Evolutionary conservation across 805 yeast species (phyloP).

Genomic region (Ogataea paradorogensis): DNA sequence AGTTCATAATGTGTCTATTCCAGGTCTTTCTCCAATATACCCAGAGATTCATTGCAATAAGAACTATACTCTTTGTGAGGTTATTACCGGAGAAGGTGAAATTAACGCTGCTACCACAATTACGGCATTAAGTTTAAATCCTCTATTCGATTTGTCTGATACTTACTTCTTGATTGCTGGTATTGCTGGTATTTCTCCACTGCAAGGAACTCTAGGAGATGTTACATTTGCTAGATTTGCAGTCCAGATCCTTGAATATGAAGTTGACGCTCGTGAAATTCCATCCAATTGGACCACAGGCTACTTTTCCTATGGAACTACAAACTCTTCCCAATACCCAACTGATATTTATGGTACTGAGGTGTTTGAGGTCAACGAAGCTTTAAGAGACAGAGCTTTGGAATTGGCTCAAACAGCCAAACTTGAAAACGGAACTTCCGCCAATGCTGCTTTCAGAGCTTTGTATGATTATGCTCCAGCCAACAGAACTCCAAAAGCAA

Average conservation of each 20-base stretch:
- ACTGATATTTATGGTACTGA: slow-evolving; percentile 59
- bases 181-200: slow-evolving; percentile 63
- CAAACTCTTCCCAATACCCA: slow-evolving; percentile 49
- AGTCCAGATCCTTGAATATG: slow-evolving; percentile 59
- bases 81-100: slow-evolving; percentile 70
- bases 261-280: slow-evolving; percentile 50
- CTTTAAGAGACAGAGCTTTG: slow-evolving; percentile 56
- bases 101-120: slow-evolving; percentile 62
- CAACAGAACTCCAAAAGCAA: slow-evolving; percentile 42
- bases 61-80: slow-evolving; percentile 53
- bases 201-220: slow-evolving; percentile 53
- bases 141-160: slow-evolving; percentile 53
- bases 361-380: slow-evolving; percentile 59
- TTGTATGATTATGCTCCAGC: slow-evolving; percentile 52
- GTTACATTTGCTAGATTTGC: slow-evolving; percentile 61
- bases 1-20: slow-evolving; percentile 53
- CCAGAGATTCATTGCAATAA: slow-evolving; percentile 55
- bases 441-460: slow-evolving; percentile 44
- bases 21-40: slow-evolving; percentile 63
- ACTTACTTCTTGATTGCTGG: slow-evolving; percentile 65
- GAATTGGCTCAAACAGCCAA: slow-evolving; percentile 45
- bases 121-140: slow-evolving; percentile 51
- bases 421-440: slow-evolving; percentile 44
- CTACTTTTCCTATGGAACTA: slow-evolving; percentile 54
- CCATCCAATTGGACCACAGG: slow-evolving; percentile 58